Conservation (phyloP, 2,329 filamentous ascomycete species). For the Cordyceps militaris region DNA sequence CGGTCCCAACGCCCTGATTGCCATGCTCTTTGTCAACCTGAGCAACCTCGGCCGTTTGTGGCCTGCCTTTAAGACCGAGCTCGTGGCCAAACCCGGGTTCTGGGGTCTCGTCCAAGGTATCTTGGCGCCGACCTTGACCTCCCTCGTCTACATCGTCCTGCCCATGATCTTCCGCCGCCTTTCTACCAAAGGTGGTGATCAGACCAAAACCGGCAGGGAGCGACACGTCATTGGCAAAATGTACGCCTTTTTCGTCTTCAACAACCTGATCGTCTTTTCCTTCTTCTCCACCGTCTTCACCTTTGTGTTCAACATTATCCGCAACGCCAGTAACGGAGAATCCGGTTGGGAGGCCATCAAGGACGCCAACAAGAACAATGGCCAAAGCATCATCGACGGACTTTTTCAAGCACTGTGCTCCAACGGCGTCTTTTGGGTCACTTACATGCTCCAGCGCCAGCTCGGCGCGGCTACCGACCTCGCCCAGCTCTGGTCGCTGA, state of each 20-base stretch:
- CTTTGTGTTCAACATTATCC: conserved; percentile 60
- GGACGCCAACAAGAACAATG: conserved; percentile 27
- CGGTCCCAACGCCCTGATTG: conserved; percentile 87
- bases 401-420: conserved; percentile 70
- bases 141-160: conserved; percentile 76
- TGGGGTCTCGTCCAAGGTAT: conserved; percentile 95
- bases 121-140: conserved; percentile 77
- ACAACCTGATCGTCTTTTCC: conserved; percentile 92
- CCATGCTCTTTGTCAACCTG: conserved; percentile 86
- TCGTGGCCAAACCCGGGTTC: conserved; percentile 55
- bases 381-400: conserved; percentile 49
- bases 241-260: conserved; percentile 95
- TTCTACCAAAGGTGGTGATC: conserved; percentile 74
- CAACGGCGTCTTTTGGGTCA: conserved; percentile 89
- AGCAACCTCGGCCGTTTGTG: conserved; percentile 73
- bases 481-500: conserved; percentile 76
- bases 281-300: conserved; percentile 78
- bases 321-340: conserved; percentile 42
- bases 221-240: conserved; percentile 85
- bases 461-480: conserved; percentile 89
- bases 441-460: conserved; percentile 87
- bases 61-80: conserved; percentile 60
- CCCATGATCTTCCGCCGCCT: conserved; percentile 88
- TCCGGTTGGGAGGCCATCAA: conserved; percentile 64
- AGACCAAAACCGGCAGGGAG: conserved; percentile 87